Evolutionary conservation across 2,329 filamentous ascomycete species (phyloP).

Genomic region (Calonectria pauciramosa): DNA sequence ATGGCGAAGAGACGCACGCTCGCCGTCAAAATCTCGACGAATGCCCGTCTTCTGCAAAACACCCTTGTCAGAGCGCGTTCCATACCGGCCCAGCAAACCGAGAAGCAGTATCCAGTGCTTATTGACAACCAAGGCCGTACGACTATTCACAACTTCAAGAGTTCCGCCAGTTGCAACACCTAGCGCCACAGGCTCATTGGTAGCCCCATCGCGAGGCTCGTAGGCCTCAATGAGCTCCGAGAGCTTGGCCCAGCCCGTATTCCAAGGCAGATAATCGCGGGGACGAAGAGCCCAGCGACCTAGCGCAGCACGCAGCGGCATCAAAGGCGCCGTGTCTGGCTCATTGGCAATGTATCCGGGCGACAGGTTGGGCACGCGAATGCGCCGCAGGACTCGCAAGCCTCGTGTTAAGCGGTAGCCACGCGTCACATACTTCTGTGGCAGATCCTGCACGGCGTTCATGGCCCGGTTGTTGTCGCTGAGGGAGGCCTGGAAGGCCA

Average conservation of each 20-base stretch:
- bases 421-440: slow-evolving; percentile 20
- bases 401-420: slow-evolving; percentile 13
- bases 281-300: slow-evolving; percentile 8
- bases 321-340: slow-evolving; percentile 10
- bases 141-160: slow-evolving; percentile 22
- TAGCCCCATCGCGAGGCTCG: slow-evolving; percentile 1
- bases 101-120: slow-evolving; percentile 27
- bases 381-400: slow-evolving; percentile 13
- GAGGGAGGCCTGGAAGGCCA: slow-evolving; percentile 25
- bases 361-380: slow-evolving; percentile 21
- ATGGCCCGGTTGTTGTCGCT: slow-evolving; percentile 25
- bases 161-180: slow-evolving; percentile 5
- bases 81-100: slow-evolving; percentile 22
- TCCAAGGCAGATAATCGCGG: slow-evolving; percentile 19
- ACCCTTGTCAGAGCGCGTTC: slow-evolving; percentile 19
- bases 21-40: slow-evolving; percentile 13
- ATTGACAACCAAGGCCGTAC: slow-evolving; percentile 19
- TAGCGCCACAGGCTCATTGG: slow-evolving; percentile 11
- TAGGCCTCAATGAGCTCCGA: slow-evolving; percentile 23
- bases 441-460: slow-evolving; percentile 24
- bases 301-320: slow-evolving; percentile 10
- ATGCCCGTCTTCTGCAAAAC: slow-evolving; percentile 10
- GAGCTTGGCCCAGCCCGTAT: slow-evolving; percentile 27
- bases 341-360: slow-evolving; percentile 28
- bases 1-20: slow-evolving; percentile 17